Evolutionary conservation across 2,329 filamentous ascomycete genomes (phyloP), one percentile per base, ranked within the genome.

Genomic region (Diaporthe velutina): DNA sequence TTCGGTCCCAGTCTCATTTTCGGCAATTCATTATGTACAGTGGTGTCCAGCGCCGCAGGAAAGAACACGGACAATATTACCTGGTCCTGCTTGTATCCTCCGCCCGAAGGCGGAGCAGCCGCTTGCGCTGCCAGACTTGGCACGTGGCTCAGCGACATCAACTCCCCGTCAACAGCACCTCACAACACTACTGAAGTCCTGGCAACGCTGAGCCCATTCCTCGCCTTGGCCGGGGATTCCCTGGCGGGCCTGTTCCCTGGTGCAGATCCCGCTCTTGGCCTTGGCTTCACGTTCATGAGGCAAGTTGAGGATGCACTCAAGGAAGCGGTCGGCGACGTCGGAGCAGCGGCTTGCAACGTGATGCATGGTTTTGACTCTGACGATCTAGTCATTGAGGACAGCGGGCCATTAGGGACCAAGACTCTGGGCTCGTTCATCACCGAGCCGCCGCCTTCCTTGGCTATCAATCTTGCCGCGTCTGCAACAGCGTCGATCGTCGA

Each of bases 51-150:
- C 15, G 50, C 60, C 12, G 25, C 45, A 30, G 70, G 75, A 2
- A 72, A 71, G 5, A 60, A 71, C 13, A 76, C 73, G 68, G 50
- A 75, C 57, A 76, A 75, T 22, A 73, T 77, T 12, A 76, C 77
- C 12, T 80, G 78, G 76, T 75, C 74, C 1, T 80, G 79, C 52
- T 35, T 74, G 22, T 78, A 77, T 50, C 79, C 79, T 22, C 78
- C 78, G 2, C 73, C 71, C 25, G 67, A 77, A 9, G 78, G 78
- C 45, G 74, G 71, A 12, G 76, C 75, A 42, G 75, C 76, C 33
- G 50, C 61, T n/a, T 80, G 78, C 55, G 75, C 78, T 25, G 64
- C 54, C 13, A 68, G 60, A 5, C 76, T 79, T 10, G 64, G 74
- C n/a, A 66, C 71, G 5, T 80, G 78, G 79, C 73, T 79, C 15